Base-by-base conservation (phyloP, 805 yeast genomes). In the Candida sithepensis region DNA sequence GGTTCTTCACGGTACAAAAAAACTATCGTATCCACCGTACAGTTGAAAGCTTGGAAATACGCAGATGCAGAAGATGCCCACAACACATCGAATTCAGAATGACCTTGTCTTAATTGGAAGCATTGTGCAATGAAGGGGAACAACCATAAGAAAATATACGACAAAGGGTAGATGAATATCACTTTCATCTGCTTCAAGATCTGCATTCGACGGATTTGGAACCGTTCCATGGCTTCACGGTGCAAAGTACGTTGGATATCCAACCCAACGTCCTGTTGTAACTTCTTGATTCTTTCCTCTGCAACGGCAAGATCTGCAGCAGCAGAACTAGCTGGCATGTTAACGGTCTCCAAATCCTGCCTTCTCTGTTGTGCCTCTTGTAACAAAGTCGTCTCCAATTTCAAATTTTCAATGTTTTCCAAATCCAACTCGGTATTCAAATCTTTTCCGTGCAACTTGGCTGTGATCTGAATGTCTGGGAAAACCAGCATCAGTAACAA, bases 91-190 rank as follows among this genome's bases (percentile, higher is more conserved):
- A 79, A 78, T 19, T 73, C 61, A 47, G 77, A 81, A 55, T 74
- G 69, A 34, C 71, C 69, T 55, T 75, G 70, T 57, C 78, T 81
- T 9, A 88, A 72, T 37, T 56, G 54, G 22, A 54, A 52, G 47
- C 81, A 72, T 57, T 85, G 86, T 32, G 79, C 71, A 4, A 84
- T 75, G 50, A 88, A 77, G 2, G 97, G 97, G 53, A 86, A 83
- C 19, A 84, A 60, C 97, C 97, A 90, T 41, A 89, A 66, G 23
- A 85, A 72, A 48, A 88, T 73, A 64, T 88, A 90, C 2, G 96
- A 85, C 38, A 85, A 68, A 3, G 97, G 97, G 61, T 90, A 90
- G 41, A 90, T 73, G 65, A 90, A 88, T 42, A 90, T 84, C 28
- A 84, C 74, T 57, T 82, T 82, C 77, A 88, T 81, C 67, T 90